A percentile compares a stretch with the other conserved stretches of the same genome.
These are phyloP conservation scores for Aureobasidium sp. DNA, from an alignment of 2,329 filamentous ascomycete genomes.

Conservation along the genomic window DNA sequence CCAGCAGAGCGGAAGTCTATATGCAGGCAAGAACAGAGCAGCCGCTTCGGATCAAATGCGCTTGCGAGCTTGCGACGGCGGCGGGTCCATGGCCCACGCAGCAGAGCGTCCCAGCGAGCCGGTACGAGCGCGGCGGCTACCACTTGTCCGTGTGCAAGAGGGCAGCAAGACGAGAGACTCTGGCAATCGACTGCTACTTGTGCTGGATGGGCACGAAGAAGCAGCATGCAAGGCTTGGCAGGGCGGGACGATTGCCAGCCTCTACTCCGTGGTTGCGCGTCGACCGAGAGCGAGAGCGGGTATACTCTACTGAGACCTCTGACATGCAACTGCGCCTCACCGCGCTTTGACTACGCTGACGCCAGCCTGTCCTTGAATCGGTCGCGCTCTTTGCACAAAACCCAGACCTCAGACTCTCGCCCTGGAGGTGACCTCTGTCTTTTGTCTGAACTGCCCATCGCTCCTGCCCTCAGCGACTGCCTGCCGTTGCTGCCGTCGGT, in stretches of 20 bases:
- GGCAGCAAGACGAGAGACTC: neutral
- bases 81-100: neutral
- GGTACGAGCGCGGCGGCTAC: neutral
- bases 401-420: neutral
- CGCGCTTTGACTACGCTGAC: slow-evolving; percentile 1
- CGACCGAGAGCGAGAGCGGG: neutral
- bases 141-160: neutral
- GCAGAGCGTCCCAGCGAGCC: neutral
- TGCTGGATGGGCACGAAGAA: neutral
- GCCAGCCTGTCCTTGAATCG: neutral
- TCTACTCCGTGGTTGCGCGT: neutral
- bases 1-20: slow-evolving; percentile 10
- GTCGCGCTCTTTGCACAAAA: neutral
- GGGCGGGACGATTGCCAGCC: neutral
- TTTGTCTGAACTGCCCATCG: neutral
- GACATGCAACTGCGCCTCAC: neutral
- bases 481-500: too few relatives aligned
- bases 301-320: neutral
- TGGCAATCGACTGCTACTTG: neutral
- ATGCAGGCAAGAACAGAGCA: slow-evolving; percentile 11
- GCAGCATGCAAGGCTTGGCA: neutral
- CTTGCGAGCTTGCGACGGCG: neutral
- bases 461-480: too few relatives aligned
- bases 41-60: slow-evolving; percentile 4
- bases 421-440: slow-evolving; percentile 4